Base-by-base conservation (phyloP, 805 yeast genomes). In the Metschnikowia koreensis region DNA sequence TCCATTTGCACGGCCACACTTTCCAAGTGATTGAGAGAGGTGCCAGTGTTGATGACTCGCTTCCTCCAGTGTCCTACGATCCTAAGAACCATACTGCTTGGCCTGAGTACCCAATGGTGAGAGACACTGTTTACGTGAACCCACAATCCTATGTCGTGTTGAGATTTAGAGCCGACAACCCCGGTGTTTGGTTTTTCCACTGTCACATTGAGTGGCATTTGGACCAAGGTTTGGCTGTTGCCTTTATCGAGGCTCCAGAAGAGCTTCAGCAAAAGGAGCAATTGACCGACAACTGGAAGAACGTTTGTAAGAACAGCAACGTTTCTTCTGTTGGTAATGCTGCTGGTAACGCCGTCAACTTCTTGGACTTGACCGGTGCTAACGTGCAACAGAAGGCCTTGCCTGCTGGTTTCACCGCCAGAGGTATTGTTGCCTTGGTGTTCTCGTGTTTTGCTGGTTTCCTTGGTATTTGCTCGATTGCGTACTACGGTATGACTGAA, bases 131-230 rank as follows among this genome's bases (percentile, higher is more conserved):
- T 10, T 86, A 83, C 62, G 89, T 88, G 44, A 81, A 83, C 66
- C 91, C 96, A 28, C 88, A 88, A 66, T 91, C 97, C 1, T 85
- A 89, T 74, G 80, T 91, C 64, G 92, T 89, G 33, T 65, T 93
- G 56, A 82, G 98, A 67, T 93, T 91, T 79, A 82, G 81, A 65
- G 96, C 98, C 48, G 85, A 87, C 67, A 94, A 94, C 70, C 99
- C 98, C 33, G 99, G 99, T 76, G 92, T 92, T 41, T 93, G 98
- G 99, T 82, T 85, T 70, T 94, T 94, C 96, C 99, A 93, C 75
- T 93, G 99, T 73, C 99, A 93, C 69, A 87, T 94, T 64, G 98
- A 94, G 69, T 93, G 99, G 99, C 99, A 94, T 75, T 81, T 93
- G 77, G 80, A 84, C 64, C 98, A 94, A 76, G 99, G 99, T 65